Conservation (phyloP, 805 yeast species). For the Kluyveromyces siamensis region DNA sequence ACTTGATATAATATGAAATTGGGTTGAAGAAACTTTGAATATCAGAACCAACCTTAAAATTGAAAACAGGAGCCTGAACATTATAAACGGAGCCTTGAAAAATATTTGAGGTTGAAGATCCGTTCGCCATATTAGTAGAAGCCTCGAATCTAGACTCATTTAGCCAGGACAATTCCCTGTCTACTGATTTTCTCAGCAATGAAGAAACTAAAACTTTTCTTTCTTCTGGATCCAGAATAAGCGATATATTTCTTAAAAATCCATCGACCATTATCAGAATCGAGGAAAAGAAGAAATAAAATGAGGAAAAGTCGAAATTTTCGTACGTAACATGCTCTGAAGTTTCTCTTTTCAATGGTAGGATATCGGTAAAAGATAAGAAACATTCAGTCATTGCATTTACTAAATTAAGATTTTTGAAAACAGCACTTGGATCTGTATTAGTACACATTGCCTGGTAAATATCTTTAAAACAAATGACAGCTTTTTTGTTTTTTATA, state of each 20-base stretch:
- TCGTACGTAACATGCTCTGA: conserved; percentile 86
- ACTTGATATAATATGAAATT: conserved; percentile 24
- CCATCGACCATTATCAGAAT: conserved; percentile 25
- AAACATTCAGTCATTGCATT: conserved; percentile 18
- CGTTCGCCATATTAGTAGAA: not conserved
- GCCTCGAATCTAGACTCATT: conserved; percentile 7
- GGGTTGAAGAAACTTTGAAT: conserved; percentile 27
- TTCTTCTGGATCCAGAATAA: conserved; percentile 13
- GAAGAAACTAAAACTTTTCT: conserved; percentile 12
- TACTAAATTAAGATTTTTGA: conserved; percentile 11
- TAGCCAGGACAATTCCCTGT: conserved; percentile 15
- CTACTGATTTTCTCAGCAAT: conserved; percentile 11
- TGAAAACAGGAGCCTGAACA: conserved; percentile 13
- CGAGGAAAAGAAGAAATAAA: conserved; percentile 24
- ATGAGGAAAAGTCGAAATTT: conserved; percentile 58
- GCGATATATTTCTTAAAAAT: conserved; percentile 21
- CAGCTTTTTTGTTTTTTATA: conserved; percentile 23
- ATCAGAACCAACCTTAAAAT: conserved; percentile 26
- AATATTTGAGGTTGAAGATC: not conserved
- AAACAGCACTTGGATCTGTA: conserved; percentile 37
- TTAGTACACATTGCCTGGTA: conserved; percentile 71
- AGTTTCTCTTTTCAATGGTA: conserved; percentile 65
- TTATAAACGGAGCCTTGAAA: conserved; percentile 19
- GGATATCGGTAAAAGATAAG: conserved; percentile 31
- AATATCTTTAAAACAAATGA: conserved; percentile 36